Evolutionary conservation across 306 rosid species (phyloP), one percentile per base, ranked within the genome.

Genomic region (Notholithocarpus densiflorus): DNA sequence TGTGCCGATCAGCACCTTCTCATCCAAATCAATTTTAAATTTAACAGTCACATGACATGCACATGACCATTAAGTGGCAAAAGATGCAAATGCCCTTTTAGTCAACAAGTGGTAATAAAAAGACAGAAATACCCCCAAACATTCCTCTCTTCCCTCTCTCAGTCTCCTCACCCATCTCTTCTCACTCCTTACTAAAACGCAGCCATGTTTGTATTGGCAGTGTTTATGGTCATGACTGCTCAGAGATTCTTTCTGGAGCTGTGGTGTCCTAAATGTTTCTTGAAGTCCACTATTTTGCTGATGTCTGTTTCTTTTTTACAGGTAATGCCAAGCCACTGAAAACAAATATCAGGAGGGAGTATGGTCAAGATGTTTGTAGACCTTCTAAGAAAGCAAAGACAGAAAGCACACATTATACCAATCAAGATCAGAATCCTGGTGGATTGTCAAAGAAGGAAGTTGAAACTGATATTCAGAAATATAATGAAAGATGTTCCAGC

Each of bases 311-410:
- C 59, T 74, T n/a, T n/a, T 73, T 37, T 77, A 59, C 90, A 93
- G 99, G 90, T 76, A 92, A 87, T 81, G 15, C 55, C 34, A 91
- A 88, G 87, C 85, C 71, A 88, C 59, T 77, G 76, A 92, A 87
- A 80, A 78, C 77, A 54, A 93, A 92, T 88, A 87, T 81, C 88
- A 75, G 89, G 86, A 89, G 86, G 81, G 94, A 32, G 72, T 78
- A 81, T 37, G 89, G 86, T 83, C 90, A 86, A 72, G 94, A 89
- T 90, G 76, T 71, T 80, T 81, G 85, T 72, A 87, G 92, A 82
- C 85, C 92, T 78, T 80, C 84, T 74, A 96, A 96, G 89, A 96
- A 90, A 88, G 61, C 79, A 56, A 92, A 84, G 84, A 81, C 78
- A 56, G 87, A 91, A 56, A 79, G 66, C 74, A 73, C 81, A 62